phyloP scores from a whole-genome alignment of 208 protist genomes.

The Acanthamoeba pearcei region DNA sequence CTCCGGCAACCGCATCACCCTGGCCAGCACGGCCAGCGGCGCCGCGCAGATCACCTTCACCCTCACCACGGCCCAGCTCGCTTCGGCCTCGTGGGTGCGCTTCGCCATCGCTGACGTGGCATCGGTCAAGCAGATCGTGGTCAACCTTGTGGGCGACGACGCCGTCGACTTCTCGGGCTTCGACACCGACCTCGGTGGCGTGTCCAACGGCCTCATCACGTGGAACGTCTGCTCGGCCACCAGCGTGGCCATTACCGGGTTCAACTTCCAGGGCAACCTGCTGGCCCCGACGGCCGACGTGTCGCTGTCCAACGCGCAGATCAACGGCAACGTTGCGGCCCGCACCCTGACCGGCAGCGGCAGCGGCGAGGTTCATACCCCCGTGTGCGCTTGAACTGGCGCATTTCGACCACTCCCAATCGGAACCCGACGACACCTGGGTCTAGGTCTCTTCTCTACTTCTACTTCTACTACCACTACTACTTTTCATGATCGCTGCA shows the following conservation, averaged over 20 bases:
- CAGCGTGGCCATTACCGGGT: background rate
- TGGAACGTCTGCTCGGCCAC: conserved; percentile 4
- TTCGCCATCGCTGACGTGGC: background rate
- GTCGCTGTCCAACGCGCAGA: background rate
- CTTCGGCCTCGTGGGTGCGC: background rate
- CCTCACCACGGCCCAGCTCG: conserved; percentile 3
- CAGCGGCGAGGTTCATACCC: background rate
- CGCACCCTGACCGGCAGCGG: background rate
- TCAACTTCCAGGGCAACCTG: conserved; percentile 25
- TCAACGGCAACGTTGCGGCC: conserved; percentile 6
- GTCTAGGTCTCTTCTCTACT: background rate
- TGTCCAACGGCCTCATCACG: background rate
- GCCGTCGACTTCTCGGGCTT: conserved; percentile 1
- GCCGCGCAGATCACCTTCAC: background rate
- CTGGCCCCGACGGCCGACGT: background rate
- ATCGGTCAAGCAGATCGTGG: background rate
- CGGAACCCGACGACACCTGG: background rate
- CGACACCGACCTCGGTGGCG: background rate
- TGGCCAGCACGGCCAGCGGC: background rate
- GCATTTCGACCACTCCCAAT: background rate
- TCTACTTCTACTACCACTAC: background rate
- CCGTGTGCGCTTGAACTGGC: background rate
- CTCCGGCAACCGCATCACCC: background rate
- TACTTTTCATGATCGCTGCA: background rate
- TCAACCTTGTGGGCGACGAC: background rate